Evolutionary conservation across 768 basidiomycete species (phyloP).

Genomic region (Royoungia palumana): DNA sequence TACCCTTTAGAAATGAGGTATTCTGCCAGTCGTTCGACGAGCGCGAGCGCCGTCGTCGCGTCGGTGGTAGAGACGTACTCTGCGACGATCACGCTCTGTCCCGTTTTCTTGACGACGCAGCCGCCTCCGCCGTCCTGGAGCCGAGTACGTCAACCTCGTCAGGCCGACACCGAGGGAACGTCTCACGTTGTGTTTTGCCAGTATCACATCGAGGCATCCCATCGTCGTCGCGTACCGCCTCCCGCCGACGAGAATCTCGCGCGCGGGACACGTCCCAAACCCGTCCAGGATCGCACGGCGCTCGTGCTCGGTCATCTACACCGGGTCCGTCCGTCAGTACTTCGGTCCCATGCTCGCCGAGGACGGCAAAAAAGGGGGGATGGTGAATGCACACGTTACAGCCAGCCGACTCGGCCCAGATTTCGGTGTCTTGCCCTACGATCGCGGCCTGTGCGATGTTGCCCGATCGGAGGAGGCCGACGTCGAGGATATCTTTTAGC

Average conservation of each 20-base stretch:
- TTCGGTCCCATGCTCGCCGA: background rate
- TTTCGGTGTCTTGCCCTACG: conserved; percentile 29
- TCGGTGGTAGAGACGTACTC: conserved; percentile 15
- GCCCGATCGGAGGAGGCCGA: conserved; percentile 69
- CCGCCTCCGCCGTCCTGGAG: conserved; percentile 9
- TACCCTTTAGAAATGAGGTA: conserved; percentile 24
- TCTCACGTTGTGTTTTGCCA: conserved; percentile 21
- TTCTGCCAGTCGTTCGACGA: conserved; percentile 21
- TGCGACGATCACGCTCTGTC: conserved; percentile 24
- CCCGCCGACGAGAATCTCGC: conserved; percentile 24
- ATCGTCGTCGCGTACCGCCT: conserved; percentile 25
- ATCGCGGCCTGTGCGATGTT: conserved; percentile 72
- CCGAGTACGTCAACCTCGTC: background rate
- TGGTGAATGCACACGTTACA: conserved; percentile 21
- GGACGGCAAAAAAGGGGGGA: background rate
- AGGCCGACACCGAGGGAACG: no score
- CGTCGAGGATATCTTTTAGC: conserved; percentile 77
- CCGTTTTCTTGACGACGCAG: conserved; percentile 27
- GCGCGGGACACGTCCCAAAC: conserved; percentile 18
- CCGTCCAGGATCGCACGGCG: conserved; percentile 16
- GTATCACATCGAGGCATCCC: conserved; percentile 25
- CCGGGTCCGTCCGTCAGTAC: background rate
- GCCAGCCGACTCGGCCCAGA: conserved; percentile 30
- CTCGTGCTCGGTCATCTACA: conserved; percentile 24
- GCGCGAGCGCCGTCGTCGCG: conserved; percentile 9